Base-by-base conservation (phyloP, 352 stramenopile genomes). In the Globisporangium lucens region DNA sequence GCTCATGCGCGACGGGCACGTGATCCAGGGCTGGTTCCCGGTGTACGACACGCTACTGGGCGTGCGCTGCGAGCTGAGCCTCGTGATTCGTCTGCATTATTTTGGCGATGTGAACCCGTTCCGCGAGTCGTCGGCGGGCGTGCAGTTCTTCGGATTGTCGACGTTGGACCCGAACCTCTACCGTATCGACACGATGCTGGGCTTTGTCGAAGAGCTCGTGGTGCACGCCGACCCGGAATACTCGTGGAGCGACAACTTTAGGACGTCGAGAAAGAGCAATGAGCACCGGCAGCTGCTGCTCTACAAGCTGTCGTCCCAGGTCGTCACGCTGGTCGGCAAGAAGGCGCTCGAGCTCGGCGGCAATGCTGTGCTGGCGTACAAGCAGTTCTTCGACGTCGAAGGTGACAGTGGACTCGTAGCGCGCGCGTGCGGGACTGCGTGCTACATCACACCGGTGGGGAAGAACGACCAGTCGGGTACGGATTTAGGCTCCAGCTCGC, bases 371-470 rank as follows among this genome's bases (percentile, higher is more conserved):
- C 76, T 99, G 56, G 97, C 93, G 5, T 99, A 99, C 80, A 91
- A 98, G 67, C 95, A 99, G 70, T 98, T 98, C 73, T 99, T 99
- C 71, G 98, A 99, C 78, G 94, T 99, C 35, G 98, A 99, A 85
- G 98, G 98, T 55, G 97, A 99, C 76, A 98, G 94, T 38, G 97
- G 97, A 10, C 85, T 99, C 30, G 98, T 99, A 0, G 97, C 97
- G 24, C 80, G 98, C 29, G 97, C 95, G 6, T 99, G 96, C 74
- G 98, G 98, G 15, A 99, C 98, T 65, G 81, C 89, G 17, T 93
- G 86, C 43, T 89, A 78, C n/a, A 87, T 95, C 57, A 78, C 77
- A 1, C 73, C 86, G 1, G 89, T 91, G 27, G 82, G 89, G 22
- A 93, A 79, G 66, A 83, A 77, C 67, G 75, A 78, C 17, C 15